phyloP scores from a whole-genome alignment of 129 eudicot species.

The Flaveria ramosissima region DNA sequence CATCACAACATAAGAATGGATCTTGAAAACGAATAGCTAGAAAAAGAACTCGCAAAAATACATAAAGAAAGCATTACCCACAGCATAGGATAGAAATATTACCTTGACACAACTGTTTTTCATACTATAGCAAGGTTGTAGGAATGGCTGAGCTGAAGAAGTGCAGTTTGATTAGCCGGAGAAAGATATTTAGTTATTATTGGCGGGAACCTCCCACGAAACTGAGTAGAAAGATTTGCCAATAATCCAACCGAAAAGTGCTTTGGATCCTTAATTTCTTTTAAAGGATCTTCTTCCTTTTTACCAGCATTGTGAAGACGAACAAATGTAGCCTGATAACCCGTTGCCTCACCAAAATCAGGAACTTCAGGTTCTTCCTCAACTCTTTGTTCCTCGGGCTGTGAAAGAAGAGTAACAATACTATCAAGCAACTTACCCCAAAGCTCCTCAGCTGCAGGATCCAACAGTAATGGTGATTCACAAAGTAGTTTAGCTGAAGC shows the following conservation, averaged over 20 bases:
- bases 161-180: constrained; percentile 78
- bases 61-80: no score
- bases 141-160: constrained; percentile 67
- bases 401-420: constrained; percentile 78
- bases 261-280: constrained; percentile 85
- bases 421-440: constrained; percentile 91
- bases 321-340: constrained; percentile 78
- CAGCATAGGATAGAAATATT: background rate
- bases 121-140: constrained; percentile 54
- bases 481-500: constrained; percentile 78
- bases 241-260: constrained; percentile 58
- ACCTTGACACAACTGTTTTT: constrained; percentile 38
- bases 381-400: constrained; percentile 88
- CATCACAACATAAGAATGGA: background rate
- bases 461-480: constrained; percentile 59
- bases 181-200: constrained; percentile 67
- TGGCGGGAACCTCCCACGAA: constrained; percentile 61
- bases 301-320: constrained; percentile 82
- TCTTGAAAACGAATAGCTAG: background rate
- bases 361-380: constrained; percentile 93
- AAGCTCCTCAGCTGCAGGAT: constrained; percentile 53
- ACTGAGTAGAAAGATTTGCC: constrained; percentile 57
- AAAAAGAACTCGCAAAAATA: background rate
- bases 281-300: constrained; percentile 87
- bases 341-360: constrained; percentile 77